Evolutionary conservation across 2,329 filamentous ascomycete species (phyloP).

Genomic region (Penicillium sp.): DNA sequence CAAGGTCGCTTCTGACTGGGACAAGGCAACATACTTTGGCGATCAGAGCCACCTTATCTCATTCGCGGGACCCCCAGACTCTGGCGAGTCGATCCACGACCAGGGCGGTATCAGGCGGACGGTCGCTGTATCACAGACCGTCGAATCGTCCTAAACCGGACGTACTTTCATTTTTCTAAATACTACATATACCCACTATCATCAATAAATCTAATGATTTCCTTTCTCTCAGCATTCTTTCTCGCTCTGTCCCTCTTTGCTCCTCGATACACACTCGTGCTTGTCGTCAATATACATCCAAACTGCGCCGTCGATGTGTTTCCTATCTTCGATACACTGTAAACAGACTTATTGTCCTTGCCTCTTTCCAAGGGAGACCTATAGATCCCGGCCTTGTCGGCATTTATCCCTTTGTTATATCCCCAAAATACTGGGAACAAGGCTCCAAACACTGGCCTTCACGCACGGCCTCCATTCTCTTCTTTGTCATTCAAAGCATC

Average conservation of each 20-base stretch:
- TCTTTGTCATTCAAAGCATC: background rate
- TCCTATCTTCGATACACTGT: background rate
- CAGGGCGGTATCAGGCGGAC: slow-evolving; percentile 23
- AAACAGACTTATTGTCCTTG: background rate
- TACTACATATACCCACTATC: slow-evolving; percentile 3
- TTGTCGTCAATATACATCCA: too few species aligned
- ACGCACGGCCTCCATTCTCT: background rate
- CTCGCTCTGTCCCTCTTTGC: background rate
- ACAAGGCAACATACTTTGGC: slow-evolving; percentile 24
- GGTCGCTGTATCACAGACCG: slow-evolving; percentile 20
- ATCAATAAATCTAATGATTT: slow-evolving; percentile 2
- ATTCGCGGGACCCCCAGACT: slow-evolving; percentile 27
- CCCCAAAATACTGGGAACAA: background rate
- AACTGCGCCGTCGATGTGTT: too few species aligned
- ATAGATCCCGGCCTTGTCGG: background rate
- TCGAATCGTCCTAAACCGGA: slow-evolving; percentile 8
- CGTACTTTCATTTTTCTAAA: background rate
- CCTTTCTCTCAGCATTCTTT: background rate
- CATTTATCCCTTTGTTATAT: background rate
- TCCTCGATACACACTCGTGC: too few species aligned
- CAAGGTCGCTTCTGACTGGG: slow-evolving; percentile 14
- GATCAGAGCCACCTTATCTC: slow-evolving; percentile 36
- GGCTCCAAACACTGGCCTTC: background rate
- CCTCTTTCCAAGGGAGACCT: background rate
- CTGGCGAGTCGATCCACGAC: slow-evolving; percentile 7